Base-by-base conservation (phyloP, 2,329 filamentous ascomycete species). In the Teratosphaeria epicoccoides region DNA sequence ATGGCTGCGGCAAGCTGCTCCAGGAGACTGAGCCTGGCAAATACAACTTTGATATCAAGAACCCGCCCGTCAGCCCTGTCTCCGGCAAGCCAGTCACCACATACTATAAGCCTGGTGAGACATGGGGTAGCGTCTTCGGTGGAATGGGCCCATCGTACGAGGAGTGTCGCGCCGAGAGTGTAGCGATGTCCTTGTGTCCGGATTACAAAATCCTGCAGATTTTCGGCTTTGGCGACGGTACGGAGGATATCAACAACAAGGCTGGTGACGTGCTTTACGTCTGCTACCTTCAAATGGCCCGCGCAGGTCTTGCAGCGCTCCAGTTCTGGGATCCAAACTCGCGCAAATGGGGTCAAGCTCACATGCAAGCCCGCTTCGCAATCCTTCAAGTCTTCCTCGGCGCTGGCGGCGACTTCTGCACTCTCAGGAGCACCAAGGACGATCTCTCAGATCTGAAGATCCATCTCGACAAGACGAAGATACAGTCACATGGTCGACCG, bases 301-400 rank as follows among this genome's bases (percentile, higher is more conserved):
- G 90, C 33, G 88, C 89, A n/a, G 93, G 93, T 55, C 76, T 98
- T 44, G 81, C 83, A 5, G 86, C 90, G 1, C 78, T 97, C 22
- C 91, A 97, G 67, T 88, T 93, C 76, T 97, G 89, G 89, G 89
- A 96, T 63, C 89, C 89, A 5, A 90, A 90, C 73, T 83, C 79
- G 61, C 77, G 83, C 59, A 95, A 95, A 73, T 95, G 90, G 90
- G 90, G 90, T 7, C 90, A 95, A 70, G 57, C 61, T 26, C 46
- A 54, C 47, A 54, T 52, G 49, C 44, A 52, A 51, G 90, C 89
- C 22, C 85, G 90, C 10, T 96, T 89, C 72, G 87, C 85, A 49
- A 95, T 96, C 62, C 74, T 96, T 40, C 82, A 80, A 50, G 90
- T 83, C 61, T 90, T 96, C 78, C 78, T 96, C 17, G 80, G 86